Evolutionary conservation across 106 monocot genomes (phyloP), one percentile per base, ranked within the genome.

Genomic region (Acorus gramineus): DNA sequence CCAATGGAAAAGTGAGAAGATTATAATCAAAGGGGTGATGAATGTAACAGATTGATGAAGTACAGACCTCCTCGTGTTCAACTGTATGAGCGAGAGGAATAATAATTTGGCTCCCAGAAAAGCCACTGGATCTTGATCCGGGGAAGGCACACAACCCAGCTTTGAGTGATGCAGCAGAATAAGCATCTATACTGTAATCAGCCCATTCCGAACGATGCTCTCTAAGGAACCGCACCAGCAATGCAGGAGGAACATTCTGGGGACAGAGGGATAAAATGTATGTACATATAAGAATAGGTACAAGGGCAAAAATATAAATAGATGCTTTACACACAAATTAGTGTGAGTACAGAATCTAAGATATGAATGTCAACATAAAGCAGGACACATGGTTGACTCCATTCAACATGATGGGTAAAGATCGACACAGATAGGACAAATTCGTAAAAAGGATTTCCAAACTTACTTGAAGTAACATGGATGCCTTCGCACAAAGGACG

Each of bases 201-300:
- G 94, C 94, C 94, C 94, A 94, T 65, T 90, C 86, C 2, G 94
- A 94, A 14, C 94, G 89, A 14, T 94, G 94, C 63, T 90, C 89
- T 74, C 94, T 84, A 70, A 94, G 60, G 66, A 90, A 94, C 11
- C 83, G 79, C 50, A 94, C 79, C 9, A 94, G 70, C 52, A 84
- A 75, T 46, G 78, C 84, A 59, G 94, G 84, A 55, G 89, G 76
- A 28, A 94, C 89, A 76, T 84, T 79, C 94, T 93, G 70, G 14
- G 60, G 72, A 55, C 4, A 4, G 28, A 28, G 28, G 53, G 52
- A 76, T 8, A 28, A 71, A 46, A 56, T 44, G 8, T 11, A 56
- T 55, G 10, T 28, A 28, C 28, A 28, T 28, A 28, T 28, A 28
- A 28, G 28, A 1, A 28, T 28, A 28, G 28, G 28, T 28, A 28